Percentiles rank a stretch among this genome's conserved stretches.
Evolutionary conservation across 352 stramenopile genomes (phyloP).

Genomic region (Phytophthora fragariaefolia): DNA sequence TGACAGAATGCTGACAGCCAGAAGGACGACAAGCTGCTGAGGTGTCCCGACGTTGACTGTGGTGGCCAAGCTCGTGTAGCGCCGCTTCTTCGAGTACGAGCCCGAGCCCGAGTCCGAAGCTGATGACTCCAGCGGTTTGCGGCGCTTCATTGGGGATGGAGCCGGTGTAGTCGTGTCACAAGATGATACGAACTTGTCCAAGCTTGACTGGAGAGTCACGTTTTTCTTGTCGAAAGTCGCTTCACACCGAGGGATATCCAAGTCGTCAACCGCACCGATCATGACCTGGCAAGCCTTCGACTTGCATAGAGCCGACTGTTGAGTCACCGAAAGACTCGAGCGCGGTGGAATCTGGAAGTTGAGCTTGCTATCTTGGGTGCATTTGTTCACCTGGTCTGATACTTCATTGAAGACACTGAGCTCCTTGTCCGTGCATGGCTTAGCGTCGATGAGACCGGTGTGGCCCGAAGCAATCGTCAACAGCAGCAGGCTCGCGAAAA

Average conservation of each 20-base stretch:
- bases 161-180: conserved; percentile 46
- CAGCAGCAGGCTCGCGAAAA: conserved; percentile 12
- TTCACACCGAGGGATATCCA: conserved; percentile 63
- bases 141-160: conserved; percentile 55
- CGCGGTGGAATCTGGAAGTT: conserved; percentile 50
- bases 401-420: conserved; percentile 59
- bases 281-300: conserved; percentile 54
- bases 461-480: conserved; percentile 12
- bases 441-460: conserved; percentile 6
- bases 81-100: conserved; percentile 22
- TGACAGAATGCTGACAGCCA: conserved; percentile 22
- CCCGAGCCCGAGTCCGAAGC: conserved; percentile 24
- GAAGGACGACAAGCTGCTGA: conserved; percentile 27
- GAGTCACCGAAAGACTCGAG: conserved; percentile 29
- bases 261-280: conserved; percentile 63
- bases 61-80: conserved; percentile 21
- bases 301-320: conserved; percentile 49
- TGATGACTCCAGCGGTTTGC: conserved; percentile 38
- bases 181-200: conserved; percentile 53
- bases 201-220: conserved; percentile 53
- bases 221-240: conserved; percentile 53
- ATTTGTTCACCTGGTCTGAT: conserved; percentile 44
- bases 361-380: conserved; percentile 44
- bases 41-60: conserved; percentile 21
- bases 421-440: conserved; percentile 45